These are phyloP conservation scores for Solanum appendiculatum DNA, from an alignment of 257 asterid species.

Conservation along the genomic window DNA sequence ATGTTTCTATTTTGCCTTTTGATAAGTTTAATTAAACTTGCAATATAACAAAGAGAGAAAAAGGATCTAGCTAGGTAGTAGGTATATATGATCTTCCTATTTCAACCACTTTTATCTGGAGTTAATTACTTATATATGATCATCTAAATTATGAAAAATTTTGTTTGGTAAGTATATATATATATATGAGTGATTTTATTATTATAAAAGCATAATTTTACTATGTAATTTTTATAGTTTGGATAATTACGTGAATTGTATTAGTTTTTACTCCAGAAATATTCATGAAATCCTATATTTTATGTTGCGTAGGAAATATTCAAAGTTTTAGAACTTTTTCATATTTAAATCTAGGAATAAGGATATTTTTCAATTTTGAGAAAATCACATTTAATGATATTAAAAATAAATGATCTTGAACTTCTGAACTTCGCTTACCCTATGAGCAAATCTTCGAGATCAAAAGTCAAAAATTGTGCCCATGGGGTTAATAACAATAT, in stretches of 20 bases:
- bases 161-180: not conserved
- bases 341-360: not conserved
- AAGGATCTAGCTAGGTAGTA: not conserved
- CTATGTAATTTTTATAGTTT: not conserved
- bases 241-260: not conserved
- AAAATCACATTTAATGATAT: too few relatives aligned
- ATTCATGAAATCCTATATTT: not conserved
- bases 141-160: not conserved
- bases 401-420: too few relatives aligned
- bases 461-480: too few relatives aligned
- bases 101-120: not conserved
- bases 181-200: not conserved
- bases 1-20: not conserved
- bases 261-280: not conserved
- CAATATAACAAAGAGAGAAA: not conserved
- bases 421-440: too few relatives aligned
- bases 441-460: too few relatives aligned
- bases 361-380: not conserved
- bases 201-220: not conserved
- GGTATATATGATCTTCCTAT: not conserved
- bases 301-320: too few relatives aligned
- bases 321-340: not conserved
- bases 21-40: not conserved
- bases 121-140: not conserved
- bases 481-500: too few relatives aligned